Evolutionary conservation across 2,329 filamentous ascomycete genomes (phyloP), one percentile per base, ranked within the genome.

Genomic region (Macrophomina tecta): DNA sequence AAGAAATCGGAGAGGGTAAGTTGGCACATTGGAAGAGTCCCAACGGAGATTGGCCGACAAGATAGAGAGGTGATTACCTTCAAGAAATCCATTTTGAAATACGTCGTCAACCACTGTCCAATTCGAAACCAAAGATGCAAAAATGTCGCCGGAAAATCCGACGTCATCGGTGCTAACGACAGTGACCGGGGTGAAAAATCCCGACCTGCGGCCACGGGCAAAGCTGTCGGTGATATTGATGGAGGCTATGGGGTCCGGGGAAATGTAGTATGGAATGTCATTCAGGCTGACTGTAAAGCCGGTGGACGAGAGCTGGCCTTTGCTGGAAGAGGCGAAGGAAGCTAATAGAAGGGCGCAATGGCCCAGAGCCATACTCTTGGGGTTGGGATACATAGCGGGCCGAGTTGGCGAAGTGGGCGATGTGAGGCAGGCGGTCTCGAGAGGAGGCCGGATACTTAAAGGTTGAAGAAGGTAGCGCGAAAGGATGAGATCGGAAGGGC

Each of bases 231-330:
- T 68, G 3, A 70, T 67, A n/a, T 70, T 64, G 18, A 82, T 72
- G 2, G 70, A 77, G 18, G 74, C 74, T 1, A 80, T 72, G 3
- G 77, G 70, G 16, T 74, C 75, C 3, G 78, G 75, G 5, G 80
- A 79, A 4, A 82, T 70, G 68, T 80, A 82, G 70, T 81, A 82
- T 3, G 76, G 70, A 11, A 80, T 70, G 42, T 76, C 78, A 49
- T 78, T 75, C 2, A 82, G 70, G 5, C 74, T 73, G 0, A 81
- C 77, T 0, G 79, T 82, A 66, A 78, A 78, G 5, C 80, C 80
- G 3, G 79, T 81, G 11, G 75, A 72, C 12, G 73, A 72, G 0
- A 73, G 12, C 28, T 34, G 9, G 48, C 48, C 61, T 14, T 48
- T 51, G 42, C 42, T 49, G 5, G n/a, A 49, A 16, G 45, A 8